Evolutionary conservation across 2,329 filamentous ascomycete genomes (phyloP).

Genomic region (Metarhizium humberi): DNA sequence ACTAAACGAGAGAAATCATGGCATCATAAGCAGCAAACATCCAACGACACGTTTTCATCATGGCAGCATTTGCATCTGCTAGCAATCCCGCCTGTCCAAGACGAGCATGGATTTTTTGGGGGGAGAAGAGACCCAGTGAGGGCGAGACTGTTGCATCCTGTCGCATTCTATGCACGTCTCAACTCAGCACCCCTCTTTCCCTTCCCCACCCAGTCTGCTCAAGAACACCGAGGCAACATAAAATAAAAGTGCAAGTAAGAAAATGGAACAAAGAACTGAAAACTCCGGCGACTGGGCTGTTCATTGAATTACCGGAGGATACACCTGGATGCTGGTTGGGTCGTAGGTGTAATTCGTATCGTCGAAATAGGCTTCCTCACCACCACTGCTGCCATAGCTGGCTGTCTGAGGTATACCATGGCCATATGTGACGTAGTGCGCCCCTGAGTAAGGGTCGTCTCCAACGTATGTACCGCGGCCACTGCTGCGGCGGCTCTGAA

Average conservation of each 20-base stretch:
- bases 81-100: not conserved
- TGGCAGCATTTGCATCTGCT: not conserved
- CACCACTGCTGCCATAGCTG: constrained; percentile 24
- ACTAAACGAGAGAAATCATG: not conserved
- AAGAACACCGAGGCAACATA: not conserved
- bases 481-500: constrained; percentile 33
- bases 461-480: constrained; percentile 25
- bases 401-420: constrained; percentile 15
- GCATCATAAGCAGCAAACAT: not conserved
- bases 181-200: not conserved
- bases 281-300: not conserved
- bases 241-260: not conserved
- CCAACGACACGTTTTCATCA: not conserved
- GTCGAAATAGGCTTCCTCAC: constrained; percentile 24
- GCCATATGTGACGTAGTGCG: constrained; percentile 17
- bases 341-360: constrained; percentile 20
- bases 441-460: constrained; percentile 23
- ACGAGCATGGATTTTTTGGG: not conserved
- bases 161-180: not conserved
- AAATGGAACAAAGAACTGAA: not conserved
- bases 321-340: not conserved
- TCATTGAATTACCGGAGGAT: not conserved
- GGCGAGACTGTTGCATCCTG: not conserved
- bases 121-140: not conserved
- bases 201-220: not conserved